phyloP scores from a whole-genome alignment of 1,284 basidiomycete genomes.

The Apiotrichum sp. region DNA sequence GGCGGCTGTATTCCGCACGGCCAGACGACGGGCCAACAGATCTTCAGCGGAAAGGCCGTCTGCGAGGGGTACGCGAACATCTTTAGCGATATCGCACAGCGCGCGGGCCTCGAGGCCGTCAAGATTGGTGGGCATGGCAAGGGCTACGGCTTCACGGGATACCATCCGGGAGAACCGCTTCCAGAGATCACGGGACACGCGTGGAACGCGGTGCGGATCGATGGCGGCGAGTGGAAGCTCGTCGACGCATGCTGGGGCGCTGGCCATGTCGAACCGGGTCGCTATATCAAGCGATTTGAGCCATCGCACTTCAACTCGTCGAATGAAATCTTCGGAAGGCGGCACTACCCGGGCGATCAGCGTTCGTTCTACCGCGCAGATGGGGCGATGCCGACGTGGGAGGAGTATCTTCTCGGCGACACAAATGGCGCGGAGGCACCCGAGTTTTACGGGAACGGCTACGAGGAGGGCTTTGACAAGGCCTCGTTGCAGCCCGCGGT shows the following conservation, averaged over 20 bases:
- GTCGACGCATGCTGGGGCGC: slow-evolving; percentile 19
- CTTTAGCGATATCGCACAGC: slow-evolving; percentile 1
- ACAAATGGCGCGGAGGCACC: background rate
- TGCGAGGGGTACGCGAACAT: slow-evolving; percentile 14
- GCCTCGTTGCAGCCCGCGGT: background rate
- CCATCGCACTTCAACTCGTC: slow-evolving; percentile 4
- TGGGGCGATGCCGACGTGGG: background rate
- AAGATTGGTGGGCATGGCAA: slow-evolving; percentile 9
- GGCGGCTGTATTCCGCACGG: slow-evolving; percentile 4
- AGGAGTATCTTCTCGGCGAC: slow-evolving; percentile 5
- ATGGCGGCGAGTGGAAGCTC: slow-evolving; percentile 14
- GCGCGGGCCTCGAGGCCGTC: slow-evolving; percentile 6
- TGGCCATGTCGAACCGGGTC: background rate
- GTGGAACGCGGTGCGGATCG: slow-evolving; percentile 15
- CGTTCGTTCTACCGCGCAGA: background rate
- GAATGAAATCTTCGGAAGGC: slow-evolving; percentile 7
- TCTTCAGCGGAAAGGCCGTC: slow-evolving; percentile 8
- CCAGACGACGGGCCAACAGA: slow-evolving; percentile 2
- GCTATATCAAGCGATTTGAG: slow-evolving; percentile 1
- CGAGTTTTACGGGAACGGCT: background rate
- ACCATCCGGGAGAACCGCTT: background rate
- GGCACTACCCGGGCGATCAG: slow-evolving; percentile 7
- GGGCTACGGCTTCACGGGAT: slow-evolving; percentile 6
- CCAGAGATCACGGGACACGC: slow-evolving; percentile 5
- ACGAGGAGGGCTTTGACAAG: slow-evolving; percentile 2